Conservation (phyloP, 2,329 filamentous ascomycete genomes). For the Fulvia fulva region DNA sequence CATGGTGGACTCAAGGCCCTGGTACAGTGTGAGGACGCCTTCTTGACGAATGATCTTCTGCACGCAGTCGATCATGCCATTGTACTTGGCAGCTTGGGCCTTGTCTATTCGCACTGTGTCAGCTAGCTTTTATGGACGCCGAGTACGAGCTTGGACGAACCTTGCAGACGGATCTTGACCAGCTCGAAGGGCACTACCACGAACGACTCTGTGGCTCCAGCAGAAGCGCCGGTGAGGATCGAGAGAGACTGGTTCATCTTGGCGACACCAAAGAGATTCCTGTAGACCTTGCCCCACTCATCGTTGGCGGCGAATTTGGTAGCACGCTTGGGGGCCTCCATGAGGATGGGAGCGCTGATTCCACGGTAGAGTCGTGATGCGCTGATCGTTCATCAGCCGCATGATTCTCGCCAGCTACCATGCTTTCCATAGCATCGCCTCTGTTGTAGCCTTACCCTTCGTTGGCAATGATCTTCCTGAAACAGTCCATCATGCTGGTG, state of each 20-base stretch:
- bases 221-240: constrained; percentile 87
- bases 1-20: constrained; percentile 91
- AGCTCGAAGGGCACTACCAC: constrained; percentile 98
- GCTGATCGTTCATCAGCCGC: constrained; percentile 1
- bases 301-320: constrained; percentile 99
- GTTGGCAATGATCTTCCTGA: constrained; percentile 91
- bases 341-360: constrained; percentile 91
- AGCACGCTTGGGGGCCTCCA: constrained; percentile 92
- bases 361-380: constrained; percentile 90
- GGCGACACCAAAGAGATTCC: constrained; percentile 72
- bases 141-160: constrained; percentile 8
- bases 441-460: constrained; percentile 67
- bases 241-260: constrained; percentile 93
- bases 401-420: background rate
- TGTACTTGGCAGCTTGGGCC: constrained; percentile 85
- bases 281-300: constrained; percentile 94
- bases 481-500: constrained; percentile 97
- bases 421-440: background rate
- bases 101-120: constrained; percentile 57
- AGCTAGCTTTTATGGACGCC: background rate
- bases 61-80: constrained; percentile 74
- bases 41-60: constrained; percentile 78
- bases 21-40: constrained; percentile 85
- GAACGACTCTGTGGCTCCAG: constrained; percentile 91
- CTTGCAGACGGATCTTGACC: constrained; percentile 93